A percentile compares a stretch with the other conserved stretches of the same genome.
phyloP scores from a whole-genome alignment of 345 rosid genomes.

The Turnera subulata region DNA sequence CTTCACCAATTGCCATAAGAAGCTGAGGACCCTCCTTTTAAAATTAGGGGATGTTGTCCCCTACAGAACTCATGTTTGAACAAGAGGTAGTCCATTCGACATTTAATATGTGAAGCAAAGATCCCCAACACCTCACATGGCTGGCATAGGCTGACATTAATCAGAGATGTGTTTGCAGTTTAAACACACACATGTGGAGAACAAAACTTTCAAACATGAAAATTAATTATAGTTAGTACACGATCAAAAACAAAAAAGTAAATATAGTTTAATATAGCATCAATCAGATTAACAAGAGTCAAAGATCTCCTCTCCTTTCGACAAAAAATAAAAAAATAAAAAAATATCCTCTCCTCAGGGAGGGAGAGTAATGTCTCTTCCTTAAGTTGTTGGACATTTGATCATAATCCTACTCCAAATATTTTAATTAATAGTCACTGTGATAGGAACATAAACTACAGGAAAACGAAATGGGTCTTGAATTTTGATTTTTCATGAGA shows the following conservation, averaged over 20 bases:
- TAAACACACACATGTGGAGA: conserved; percentile 13
- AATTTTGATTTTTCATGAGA: background rate
- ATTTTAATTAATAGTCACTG: background rate
- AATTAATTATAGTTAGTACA: too few relatives aligned
- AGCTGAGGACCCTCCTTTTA: conserved; percentile 11
- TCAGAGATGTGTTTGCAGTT: conserved; percentile 17
- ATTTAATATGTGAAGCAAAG: conserved; percentile 28
- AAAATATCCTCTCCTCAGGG: too few relatives aligned
- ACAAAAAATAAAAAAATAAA: too few relatives aligned
- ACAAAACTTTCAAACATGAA: background rate
- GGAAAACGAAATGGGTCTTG: background rate
- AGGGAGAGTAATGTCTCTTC: too few relatives aligned
- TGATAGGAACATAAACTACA: background rate
- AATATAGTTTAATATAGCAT: background rate
- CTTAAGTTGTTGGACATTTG: background rate
- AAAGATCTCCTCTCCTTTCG: conserved; percentile 30
- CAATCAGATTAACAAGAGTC: conserved; percentile 19
- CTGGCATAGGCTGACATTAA: conserved; percentile 31
- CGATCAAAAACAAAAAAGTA: background rate
- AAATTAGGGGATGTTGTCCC: conserved; percentile 26
- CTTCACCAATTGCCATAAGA: conserved; percentile 10
- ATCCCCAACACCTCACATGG: conserved; percentile 40
- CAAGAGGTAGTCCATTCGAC: conserved; percentile 25
- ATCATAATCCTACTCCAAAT: conserved; percentile 10
- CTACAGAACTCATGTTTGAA: conserved; percentile 27